phyloP scores from a whole-genome alignment of 495 filamentous ascomycete species.

The Oidiodendron maius region DNA sequence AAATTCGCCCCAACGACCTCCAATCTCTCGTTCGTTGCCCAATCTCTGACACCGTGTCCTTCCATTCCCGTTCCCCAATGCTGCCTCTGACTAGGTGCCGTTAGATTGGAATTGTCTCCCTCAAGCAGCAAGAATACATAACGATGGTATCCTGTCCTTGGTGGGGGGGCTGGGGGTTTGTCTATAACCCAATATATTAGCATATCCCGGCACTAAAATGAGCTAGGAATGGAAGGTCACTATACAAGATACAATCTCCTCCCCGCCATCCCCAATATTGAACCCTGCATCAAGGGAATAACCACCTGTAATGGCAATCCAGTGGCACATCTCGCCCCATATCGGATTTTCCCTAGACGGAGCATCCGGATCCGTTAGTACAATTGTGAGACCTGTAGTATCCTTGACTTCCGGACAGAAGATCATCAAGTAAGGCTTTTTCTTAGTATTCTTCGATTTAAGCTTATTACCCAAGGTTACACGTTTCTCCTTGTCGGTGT shows the following conservation, averaged over 20 bases:
- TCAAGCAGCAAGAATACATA: constrained; percentile 60
- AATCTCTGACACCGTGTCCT: constrained; percentile 52
- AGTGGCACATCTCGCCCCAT: constrained; percentile 70
- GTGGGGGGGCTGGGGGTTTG: constrained; percentile 55
- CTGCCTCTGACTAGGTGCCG: constrained; percentile 49
- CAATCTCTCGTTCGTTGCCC: constrained; percentile 57
- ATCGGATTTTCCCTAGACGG: constrained; percentile 57
- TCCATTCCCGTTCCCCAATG: constrained; percentile 56
- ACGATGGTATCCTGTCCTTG: constrained; percentile 60
- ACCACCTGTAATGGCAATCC: constrained; percentile 44
- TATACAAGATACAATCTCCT: constrained; percentile 13
- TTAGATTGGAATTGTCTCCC: constrained; percentile 37
- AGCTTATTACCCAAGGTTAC: constrained; percentile 56
- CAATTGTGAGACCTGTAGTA: constrained; percentile 27
- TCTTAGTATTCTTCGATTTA: constrained; percentile 41
- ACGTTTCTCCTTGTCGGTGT: constrained; percentile 37
- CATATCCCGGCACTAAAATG: background rate
- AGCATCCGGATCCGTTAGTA: constrained; percentile 66
- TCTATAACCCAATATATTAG: constrained; percentile 4
- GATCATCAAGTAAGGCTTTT: constrained; percentile 42
- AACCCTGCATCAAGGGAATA: background rate
- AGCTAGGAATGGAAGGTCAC: background rate
- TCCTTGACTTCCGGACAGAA: constrained; percentile 12
- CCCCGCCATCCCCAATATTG: background rate
- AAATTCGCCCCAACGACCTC: constrained; percentile 65